These are phyloP conservation scores for Diplodia mutila DNA, from an alignment of 2,329 filamentous ascomycete genomes.

Conservation along the genomic window DNA sequence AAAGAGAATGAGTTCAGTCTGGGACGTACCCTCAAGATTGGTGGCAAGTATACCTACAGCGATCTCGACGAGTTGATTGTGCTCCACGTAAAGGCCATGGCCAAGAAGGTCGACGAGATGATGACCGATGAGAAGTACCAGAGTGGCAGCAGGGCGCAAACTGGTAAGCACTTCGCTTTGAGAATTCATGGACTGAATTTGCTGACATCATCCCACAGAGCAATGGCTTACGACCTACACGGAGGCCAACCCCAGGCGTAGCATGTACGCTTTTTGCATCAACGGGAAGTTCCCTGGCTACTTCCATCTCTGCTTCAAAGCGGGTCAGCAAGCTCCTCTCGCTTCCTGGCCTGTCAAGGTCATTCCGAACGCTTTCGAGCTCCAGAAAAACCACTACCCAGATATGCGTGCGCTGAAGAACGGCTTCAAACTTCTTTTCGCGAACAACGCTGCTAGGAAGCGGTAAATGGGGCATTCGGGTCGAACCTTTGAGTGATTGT, in stretches of 20 bases:
- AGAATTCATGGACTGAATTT: constrained; percentile 9
- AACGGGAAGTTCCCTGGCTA: constrained; percentile 90
- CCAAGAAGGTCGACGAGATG: constrained; percentile 95
- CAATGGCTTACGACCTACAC: constrained; percentile 96
- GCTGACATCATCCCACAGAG: constrained; percentile 59
- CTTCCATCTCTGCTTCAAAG: constrained; percentile 96
- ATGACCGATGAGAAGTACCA: constrained; percentile 95
- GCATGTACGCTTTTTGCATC: constrained; percentile 94
- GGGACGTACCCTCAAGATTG: constrained; percentile 81
- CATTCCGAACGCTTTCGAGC: constrained; percentile 89
- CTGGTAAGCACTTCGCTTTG: constrained; percentile 67
- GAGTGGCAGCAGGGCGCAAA: constrained; percentile 74
- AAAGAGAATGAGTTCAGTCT: constrained; percentile 97
- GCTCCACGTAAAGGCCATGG: constrained; percentile 96
- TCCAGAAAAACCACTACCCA: constrained; percentile 85
- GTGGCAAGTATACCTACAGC: constrained; percentile 86
- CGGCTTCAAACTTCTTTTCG: constrained; percentile 88
- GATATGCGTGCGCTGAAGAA: constrained; percentile 96
- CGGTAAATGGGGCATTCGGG: background rate
- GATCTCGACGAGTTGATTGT: constrained; percentile 98
- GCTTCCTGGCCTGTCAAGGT: constrained; percentile 86
- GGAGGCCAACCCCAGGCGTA: constrained; percentile 91
- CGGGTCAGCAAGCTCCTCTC: constrained; percentile 72
- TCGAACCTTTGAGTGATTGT: background rate
- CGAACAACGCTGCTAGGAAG: constrained; percentile 41